Percentiles rank a stretch among this genome's conserved stretches.
These are phyloP conservation scores for Guadua angustifolia DNA, from an alignment of 176 grass and related monocot species.

Conservation along the genomic window DNA sequence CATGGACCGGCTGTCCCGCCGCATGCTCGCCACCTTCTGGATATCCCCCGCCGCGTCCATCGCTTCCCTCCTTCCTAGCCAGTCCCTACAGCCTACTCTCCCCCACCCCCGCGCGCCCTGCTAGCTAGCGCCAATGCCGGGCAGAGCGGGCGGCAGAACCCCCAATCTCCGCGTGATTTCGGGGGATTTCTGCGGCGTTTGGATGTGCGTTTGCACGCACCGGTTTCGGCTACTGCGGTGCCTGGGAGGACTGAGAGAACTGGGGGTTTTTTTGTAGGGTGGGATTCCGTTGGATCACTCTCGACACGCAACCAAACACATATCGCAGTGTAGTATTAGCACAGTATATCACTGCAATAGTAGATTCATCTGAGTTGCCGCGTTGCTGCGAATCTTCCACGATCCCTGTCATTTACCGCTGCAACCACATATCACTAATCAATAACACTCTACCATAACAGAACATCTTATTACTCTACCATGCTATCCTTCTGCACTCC, in stretches of 20 bases:
- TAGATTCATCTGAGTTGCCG: too few relatives aligned
- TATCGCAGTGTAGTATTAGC: too few relatives aligned
- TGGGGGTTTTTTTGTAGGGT: conserved; percentile 1
- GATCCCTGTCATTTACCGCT: too few relatives aligned
- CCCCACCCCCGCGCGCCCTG: background rate
- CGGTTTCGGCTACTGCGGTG: background rate
- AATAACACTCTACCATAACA: too few relatives aligned
- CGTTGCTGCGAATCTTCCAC: too few relatives aligned
- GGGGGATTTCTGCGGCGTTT: background rate
- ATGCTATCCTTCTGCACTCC: too few relatives aligned
- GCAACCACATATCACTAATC: too few relatives aligned
- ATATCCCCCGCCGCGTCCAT: conserved; percentile 60
- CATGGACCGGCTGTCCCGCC: conserved; percentile 54
- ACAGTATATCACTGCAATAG: too few relatives aligned
- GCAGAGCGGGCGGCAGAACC: background rate
- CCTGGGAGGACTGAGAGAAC: background rate
- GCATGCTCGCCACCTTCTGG: conserved; percentile 54
- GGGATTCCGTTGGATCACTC: background rate
- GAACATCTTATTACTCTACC: too few relatives aligned
- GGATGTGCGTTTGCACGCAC: background rate
- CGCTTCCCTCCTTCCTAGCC: background rate
- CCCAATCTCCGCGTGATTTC: background rate
- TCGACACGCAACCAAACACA: too few relatives aligned
- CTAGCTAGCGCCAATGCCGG: background rate
- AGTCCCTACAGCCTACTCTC: background rate